phyloP scores from a whole-genome alignment of 2,329 filamentous ascomycete genomes.

The Myotisia sp. region DNA sequence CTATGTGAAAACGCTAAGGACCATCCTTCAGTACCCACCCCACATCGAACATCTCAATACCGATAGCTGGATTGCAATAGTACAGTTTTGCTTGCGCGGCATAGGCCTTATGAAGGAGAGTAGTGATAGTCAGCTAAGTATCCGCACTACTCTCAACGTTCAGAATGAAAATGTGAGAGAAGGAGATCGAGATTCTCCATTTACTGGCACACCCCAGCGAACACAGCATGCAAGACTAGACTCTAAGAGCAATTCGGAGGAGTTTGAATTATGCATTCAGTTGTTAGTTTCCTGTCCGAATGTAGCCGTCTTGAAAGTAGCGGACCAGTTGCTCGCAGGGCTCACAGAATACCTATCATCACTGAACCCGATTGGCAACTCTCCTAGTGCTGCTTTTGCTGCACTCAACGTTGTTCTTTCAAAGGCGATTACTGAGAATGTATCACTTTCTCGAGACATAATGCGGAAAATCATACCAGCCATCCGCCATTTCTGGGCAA shows the following conservation, averaged over 20 bases:
- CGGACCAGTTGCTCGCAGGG: slow-evolving; percentile 41
- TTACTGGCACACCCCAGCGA: slow-evolving; percentile 16
- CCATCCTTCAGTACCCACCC: slow-evolving; percentile 55
- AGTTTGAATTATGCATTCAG: slow-evolving; percentile 52
- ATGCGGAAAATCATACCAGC: slow-evolving; percentile 52
- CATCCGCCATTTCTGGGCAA: slow-evolving; percentile 62
- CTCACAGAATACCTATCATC: slow-evolving; percentile 49
- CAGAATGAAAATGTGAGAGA: slow-evolving; percentile 18
- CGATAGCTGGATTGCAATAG: slow-evolving; percentile 53
- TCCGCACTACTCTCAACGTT: slow-evolving; percentile 18
- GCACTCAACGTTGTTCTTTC: slow-evolving; percentile 58
- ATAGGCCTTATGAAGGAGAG: slow-evolving; percentile 29
- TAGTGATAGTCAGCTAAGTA: slow-evolving; percentile 19
- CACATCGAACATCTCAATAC: slow-evolving; percentile 66
- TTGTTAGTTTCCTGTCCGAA: slow-evolving; percentile 51
- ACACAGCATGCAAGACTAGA: slow-evolving; percentile 9
- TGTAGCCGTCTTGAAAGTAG: slow-evolving; percentile 48
- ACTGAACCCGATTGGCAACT: slow-evolving; percentile 44
- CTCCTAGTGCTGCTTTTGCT: slow-evolving; percentile 60
- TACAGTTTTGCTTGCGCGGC: slow-evolving; percentile 55
- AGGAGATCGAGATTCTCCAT: slow-evolving; percentile 19
- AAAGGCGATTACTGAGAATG: slow-evolving; percentile 53
- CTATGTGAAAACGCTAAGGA: slow-evolving; percentile 62
- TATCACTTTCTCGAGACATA: slow-evolving; percentile 45
- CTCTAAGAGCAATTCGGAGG: slow-evolving; percentile 29